Base-by-base conservation (phyloP, 192 early-diverging fungal species). In the Neocallimastix lanati region DNA sequence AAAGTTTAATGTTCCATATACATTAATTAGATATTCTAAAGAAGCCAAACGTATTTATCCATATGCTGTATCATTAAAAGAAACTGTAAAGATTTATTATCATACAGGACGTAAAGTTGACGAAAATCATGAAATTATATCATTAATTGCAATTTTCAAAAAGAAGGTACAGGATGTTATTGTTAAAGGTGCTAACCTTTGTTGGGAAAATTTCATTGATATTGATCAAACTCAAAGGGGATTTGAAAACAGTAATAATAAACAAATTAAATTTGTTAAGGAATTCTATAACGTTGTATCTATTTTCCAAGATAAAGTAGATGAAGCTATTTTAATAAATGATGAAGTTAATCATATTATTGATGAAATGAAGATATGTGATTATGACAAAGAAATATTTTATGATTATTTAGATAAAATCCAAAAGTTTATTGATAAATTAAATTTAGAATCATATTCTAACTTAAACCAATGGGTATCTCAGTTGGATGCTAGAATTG, bases 11-110 rank as follows among this genome's bases (percentile, higher is more conserved):
- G 94, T 99, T 0, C 96, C 96, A 28, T 93, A 94, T 78, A 91
- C 92, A 40, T 90, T 99, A 81, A 87, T 91, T 35, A 95, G 92
- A 85, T 88, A 95, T 77, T 95, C 96, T 29, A 96, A 96, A 83
- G 96, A 98, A 78, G 96, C 95, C 25, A 96, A 97, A 83, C 91
- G 94, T 29, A 95, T 99, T 25, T 98, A 99, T 85, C 98, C 97
- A 13, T 98, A 94, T 85, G 97, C 98, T 18, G 96, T 99, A 21
- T 94, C 93, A 77, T 84, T 99, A 77, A 97, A 91, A 85, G 97
- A 99, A 82, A 95, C 97, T 2, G 92, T 97, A 28, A 88, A 96
- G 28, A 97, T 95, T 29, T 99, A 96, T 81, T 91, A 90, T 25
- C 93, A 96, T 82, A 93, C 95, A 28, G 85, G 93, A 77, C 88